These are phyloP conservation scores for Wickerhamiella azyma DNA, from an alignment of 805 yeast genomes.

Conservation along the genomic window DNA sequence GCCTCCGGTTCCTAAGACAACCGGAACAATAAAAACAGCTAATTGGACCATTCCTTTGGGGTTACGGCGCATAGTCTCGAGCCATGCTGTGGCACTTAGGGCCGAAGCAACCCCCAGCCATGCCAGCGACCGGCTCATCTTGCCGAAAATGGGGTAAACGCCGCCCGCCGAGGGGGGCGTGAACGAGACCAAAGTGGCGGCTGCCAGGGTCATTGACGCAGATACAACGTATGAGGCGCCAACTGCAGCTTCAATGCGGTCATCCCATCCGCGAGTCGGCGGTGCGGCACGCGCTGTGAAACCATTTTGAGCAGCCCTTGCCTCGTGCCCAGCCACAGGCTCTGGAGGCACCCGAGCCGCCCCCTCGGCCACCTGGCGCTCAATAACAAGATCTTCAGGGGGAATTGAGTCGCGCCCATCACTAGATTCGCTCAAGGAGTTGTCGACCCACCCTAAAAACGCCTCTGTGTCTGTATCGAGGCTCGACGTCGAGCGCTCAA, in stretches of 20 bases:
- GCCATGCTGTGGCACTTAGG: constrained; percentile 15
- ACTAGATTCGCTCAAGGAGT: constrained; percentile 10
- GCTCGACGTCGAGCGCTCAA: constrained; percentile 13
- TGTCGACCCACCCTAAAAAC: constrained; percentile 16
- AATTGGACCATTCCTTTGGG: constrained; percentile 16
- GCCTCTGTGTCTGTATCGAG: constrained; percentile 17
- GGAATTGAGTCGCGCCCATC: constrained; percentile 18
- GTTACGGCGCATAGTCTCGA: constrained; percentile 13
- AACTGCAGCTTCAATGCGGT: constrained; percentile 12
- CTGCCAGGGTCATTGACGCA: constrained; percentile 15
- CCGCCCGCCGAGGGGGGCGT: constrained; percentile 9
- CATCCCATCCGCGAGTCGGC: neutral
- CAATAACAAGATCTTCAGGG: constrained; percentile 23
- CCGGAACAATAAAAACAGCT: constrained; percentile 16
- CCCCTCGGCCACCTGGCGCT: constrained; percentile 10
- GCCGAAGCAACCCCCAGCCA: constrained; percentile 11
- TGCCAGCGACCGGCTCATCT: constrained; percentile 12
- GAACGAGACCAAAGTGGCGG: constrained; percentile 15
- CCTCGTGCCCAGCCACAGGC: too few relatives aligned
- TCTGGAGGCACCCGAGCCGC: too few relatives aligned
- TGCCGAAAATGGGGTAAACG: constrained; percentile 14
- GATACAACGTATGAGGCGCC: constrained; percentile 12
- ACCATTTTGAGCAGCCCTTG: too few relatives aligned
- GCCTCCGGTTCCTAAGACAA: constrained; percentile 7
- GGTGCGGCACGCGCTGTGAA: too few relatives aligned